Evolutionary conservation across 2,329 filamentous ascomycete species (phyloP).

Genomic region (Fusarium compactum): DNA sequence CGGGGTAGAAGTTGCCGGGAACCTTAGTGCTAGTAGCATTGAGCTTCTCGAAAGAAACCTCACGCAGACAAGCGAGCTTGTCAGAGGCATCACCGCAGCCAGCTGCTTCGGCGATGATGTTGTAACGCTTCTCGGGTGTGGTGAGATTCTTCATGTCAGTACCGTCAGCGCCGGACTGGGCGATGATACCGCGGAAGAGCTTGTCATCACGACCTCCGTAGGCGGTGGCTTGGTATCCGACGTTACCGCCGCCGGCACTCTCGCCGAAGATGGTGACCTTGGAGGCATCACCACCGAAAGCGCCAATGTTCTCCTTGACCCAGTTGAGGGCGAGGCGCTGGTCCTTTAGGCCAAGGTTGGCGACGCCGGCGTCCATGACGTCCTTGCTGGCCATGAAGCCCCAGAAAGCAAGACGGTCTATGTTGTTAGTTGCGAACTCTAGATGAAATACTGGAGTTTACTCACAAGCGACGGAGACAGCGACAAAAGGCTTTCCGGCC

Average conservation of each 20-base stretch:
- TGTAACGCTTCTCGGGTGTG: constrained; percentile 29
- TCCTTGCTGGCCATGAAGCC: constrained; percentile 63
- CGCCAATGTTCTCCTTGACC: constrained; percentile 59
- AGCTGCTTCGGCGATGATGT: constrained; percentile 38
- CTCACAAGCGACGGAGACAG: constrained; percentile 40
- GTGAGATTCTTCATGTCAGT: constrained; percentile 39
- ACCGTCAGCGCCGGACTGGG: constrained; percentile 59
- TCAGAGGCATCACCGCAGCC: constrained; percentile 43
- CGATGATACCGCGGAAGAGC: constrained; percentile 66
- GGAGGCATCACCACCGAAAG: constrained; percentile 60
- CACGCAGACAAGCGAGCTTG: constrained; percentile 49
- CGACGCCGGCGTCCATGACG: constrained; percentile 49
- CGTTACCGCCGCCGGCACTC: constrained; percentile 63
- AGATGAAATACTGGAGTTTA: rapidly evolving
- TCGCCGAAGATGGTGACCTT: constrained; percentile 60
- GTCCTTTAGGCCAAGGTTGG: constrained; percentile 64
- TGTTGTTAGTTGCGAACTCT: neutral
- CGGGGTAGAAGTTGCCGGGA: constrained; percentile 27
- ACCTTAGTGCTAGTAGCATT: constrained; percentile 35
- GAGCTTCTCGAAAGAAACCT: constrained; percentile 37
- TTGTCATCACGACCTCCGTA: constrained; percentile 65
- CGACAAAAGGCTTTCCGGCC: constrained; percentile 40
- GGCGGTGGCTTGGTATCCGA: constrained; percentile 62
- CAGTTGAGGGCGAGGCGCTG: constrained; percentile 62
- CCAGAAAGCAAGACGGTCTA: constrained; percentile 45